Conservation (phyloP, 495 filamentous ascomycete species). For the Hypoxylon fragiforme region DNA sequence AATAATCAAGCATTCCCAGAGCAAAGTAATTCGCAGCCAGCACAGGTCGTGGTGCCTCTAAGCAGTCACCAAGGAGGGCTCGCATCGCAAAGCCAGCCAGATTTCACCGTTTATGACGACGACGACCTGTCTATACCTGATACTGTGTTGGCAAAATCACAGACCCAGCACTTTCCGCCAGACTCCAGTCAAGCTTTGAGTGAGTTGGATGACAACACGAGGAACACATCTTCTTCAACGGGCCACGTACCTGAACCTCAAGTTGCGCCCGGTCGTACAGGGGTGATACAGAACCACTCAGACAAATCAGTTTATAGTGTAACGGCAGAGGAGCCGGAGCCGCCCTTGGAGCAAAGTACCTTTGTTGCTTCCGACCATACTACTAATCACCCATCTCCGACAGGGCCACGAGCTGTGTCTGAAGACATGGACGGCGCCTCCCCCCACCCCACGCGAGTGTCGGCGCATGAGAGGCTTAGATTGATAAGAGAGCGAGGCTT, state of each 20-base stretch:
- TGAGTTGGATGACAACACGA: slow-evolving; percentile 27
- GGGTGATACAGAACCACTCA: slow-evolving; percentile 3
- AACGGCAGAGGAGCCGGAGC: not conserved
- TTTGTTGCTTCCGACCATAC: not conserved
- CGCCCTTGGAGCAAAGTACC: not conserved
- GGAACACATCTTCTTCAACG: slow-evolving; percentile 19
- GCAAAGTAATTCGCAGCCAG: slow-evolving; percentile 31
- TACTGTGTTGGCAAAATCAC: slow-evolving; percentile 11
- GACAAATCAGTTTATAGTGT: not conserved
- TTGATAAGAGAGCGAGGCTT: slow-evolving; percentile 25
- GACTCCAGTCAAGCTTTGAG: slow-evolving; percentile 25
- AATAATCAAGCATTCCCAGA: slow-evolving; percentile 7
- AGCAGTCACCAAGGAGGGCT: slow-evolving; percentile 26
- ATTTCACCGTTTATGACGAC: slow-evolving; percentile 27
- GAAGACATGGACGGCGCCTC: slow-evolving; percentile 33
- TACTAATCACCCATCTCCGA: not conserved
- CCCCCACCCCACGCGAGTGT: slow-evolving; percentile 10
- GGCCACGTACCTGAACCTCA: slow-evolving; percentile 13
- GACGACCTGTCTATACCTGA: slow-evolving; percentile 29
- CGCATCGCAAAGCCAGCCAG: slow-evolving; percentile 24
- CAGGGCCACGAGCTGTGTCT: slow-evolving; percentile 4
- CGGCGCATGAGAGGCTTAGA: slow-evolving; percentile 39
- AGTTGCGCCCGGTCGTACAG: not conserved
- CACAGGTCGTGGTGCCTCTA: slow-evolving; percentile 35
- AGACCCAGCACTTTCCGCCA: slow-evolving; percentile 5